Evolutionary conservation across 148 eudicot species (phyloP), one percentile per base, ranked within the genome.

Genomic region (Amaranthus palmeri): DNA sequence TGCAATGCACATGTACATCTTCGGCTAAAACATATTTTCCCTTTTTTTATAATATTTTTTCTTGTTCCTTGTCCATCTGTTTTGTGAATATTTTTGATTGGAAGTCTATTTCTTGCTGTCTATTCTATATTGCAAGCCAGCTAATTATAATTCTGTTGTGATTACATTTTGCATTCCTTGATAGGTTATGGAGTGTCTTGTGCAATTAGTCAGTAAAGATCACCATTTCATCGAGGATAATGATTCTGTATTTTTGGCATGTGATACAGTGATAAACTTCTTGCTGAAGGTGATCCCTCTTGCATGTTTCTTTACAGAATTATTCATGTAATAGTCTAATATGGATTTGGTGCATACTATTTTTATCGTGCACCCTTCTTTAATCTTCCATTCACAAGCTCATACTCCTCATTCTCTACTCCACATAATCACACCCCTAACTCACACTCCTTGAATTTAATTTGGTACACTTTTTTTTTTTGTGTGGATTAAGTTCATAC

Each of bases 191-290:
- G 82, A 79, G 6, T 93, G 84, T 80, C 86, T 93, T 55, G 73
- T 89, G 67, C 80, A 81, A 72, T 74, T 93, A 80, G 69, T 91
- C 65, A 65, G 64, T 50, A 72, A 86, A 49, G 77, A 71, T 78
- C 74, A 79, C 73, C 43, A 57, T 67, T 68, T 54, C 45, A 54
- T 36, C 54, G 86, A 83, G 69, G 86, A 87, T 72, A 61, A 54
- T 57, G 75, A 84, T 71, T 69, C 86, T 61, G 74, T 89, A 74
- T 89, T 74, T 74, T 80, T 93, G 82, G 97, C 93, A 42, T 93
- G 96, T 77, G 98, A 93, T 83, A 91, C 88, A 57, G 74, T 91
- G 46, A 57, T 91, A 82, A 93, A 93, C 83, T 63, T 89, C 68
- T 83, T 93, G 73, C 81, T 90, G 81, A 93, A 86, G 97, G 97